Base-by-base conservation (phyloP, 305 asterid genomes). In the Petunia hybrid region DNA sequence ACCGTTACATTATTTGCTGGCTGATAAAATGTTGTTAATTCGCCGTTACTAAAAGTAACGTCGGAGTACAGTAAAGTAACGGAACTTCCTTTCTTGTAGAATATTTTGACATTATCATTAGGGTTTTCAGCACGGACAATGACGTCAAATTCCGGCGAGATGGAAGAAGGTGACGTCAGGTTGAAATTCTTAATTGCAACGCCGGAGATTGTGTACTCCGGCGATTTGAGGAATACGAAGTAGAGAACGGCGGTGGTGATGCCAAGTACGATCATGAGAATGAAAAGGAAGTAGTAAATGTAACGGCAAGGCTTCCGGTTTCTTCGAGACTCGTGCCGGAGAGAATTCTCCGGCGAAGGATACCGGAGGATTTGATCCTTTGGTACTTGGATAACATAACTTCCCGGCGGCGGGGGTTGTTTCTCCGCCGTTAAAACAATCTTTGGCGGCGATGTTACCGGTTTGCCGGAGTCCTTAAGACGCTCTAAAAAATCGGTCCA, bases 381-480 rank as follows among this genome's bases (percentile, higher is more conserved):
- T 35, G 97, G 98, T 42, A 94, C 53, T 85, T 87, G 95, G 84
- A 94, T 88, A 56, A 94, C 92, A 84, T 88, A 90, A 1, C 95
- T 89, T 0, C 90, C 88, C 8, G 92, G 90, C 7, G 80, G 68
- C 45, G 75, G 87, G 13, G 83, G 87, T 39, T 80, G n/a, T n/a
- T n/a, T n/a, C n/a, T n/a, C n/a, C n/a, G n/a, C n/a, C n/a, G n/a
- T n/a, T n/a, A n/a, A n/a, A n/a, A n/a, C n/a, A n/a, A n/a, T n/a
- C n/a, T n/a, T n/a, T n/a, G n/a, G n/a, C n/a, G n/a, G n/a, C n/a
- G n/a, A n/a, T n/a, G n/a, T 80, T 0, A 80, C 84, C 1, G 75
- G 53, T 16, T 13, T 35, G 48, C 59, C 70, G 16, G 82, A 67
- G 10, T 55, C 61, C 2, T 68, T 55, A 55, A 4, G 48, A 56